Percentiles rank a stretch among this genome's conserved stretches.
Conservation (phyloP, 2,329 filamentous ascomycete species). For the Diaporthe sp. region DNA sequence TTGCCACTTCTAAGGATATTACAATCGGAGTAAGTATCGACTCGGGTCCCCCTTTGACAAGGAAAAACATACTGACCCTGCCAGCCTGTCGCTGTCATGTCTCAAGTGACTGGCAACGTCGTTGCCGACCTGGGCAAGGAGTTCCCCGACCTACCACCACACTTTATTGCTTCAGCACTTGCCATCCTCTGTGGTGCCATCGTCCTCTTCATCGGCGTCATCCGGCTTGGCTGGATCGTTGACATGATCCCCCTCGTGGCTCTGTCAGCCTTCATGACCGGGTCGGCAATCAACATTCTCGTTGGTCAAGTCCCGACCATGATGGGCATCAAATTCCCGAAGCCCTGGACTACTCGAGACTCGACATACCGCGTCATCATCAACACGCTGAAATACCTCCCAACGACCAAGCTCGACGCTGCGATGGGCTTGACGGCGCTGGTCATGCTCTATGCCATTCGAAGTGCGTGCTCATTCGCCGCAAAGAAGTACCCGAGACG, state of each 20-base stretch:
- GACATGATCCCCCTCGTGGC: conserved; percentile 93
- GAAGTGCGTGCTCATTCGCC: conserved; percentile 72
- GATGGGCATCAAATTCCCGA: conserved; percentile 81
- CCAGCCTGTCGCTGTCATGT: conserved; percentile 94
- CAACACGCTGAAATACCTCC: conserved; percentile 82
- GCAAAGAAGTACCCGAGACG: conserved; percentile 79
- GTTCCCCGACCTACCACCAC: conserved; percentile 70
- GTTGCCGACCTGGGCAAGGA: conserved; percentile 73
- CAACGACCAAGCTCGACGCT: conserved; percentile 79
- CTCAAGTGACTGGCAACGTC: conserved; percentile 88
- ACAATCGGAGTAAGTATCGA: conserved; percentile 83
- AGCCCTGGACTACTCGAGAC: conserved; percentile 73
- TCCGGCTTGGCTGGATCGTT: conserved; percentile 89
- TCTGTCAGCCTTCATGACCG: conserved; percentile 97
- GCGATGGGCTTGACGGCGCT: conserved; percentile 90
- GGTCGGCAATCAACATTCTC: conserved; percentile 90
- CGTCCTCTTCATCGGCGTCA: conserved; percentile 82
- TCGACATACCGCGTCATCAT: conserved; percentile 87
- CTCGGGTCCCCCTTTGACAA: conserved; percentile 7
- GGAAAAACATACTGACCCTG: conserved; percentile 40
- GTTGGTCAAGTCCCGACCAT: conserved; percentile 86
- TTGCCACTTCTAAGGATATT: conserved; percentile 98
- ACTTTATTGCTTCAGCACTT: conserved; percentile 83
- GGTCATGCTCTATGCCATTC: conserved; percentile 81
- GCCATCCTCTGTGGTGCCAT: conserved; percentile 84